Evolutionary conservation across 352 stramenopile genomes (phyloP).

Genomic region (Phytophthora hybrid): DNA sequence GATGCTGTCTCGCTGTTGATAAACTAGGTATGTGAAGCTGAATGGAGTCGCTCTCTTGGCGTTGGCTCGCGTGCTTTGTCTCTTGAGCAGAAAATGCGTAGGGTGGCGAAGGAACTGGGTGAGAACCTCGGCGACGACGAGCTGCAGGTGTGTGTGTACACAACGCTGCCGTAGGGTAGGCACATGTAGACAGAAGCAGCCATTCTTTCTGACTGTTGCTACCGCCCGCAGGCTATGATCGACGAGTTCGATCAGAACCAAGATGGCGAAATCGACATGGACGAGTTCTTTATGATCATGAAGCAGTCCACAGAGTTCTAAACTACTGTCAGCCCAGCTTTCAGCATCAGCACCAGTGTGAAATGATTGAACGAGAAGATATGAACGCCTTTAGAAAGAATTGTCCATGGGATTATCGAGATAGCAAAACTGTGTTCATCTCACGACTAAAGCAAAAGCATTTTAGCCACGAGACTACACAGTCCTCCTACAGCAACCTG

Average conservation of each 20-base stretch:
- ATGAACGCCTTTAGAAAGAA: conserved; percentile 31
- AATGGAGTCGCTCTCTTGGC: conserved; percentile 20
- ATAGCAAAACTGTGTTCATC: conserved; percentile 28
- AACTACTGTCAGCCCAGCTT: background rate
- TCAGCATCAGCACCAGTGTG: background rate
- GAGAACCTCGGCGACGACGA: conserved; percentile 94
- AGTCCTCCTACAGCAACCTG: conserved; percentile 28
- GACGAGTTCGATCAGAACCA: conserved; percentile 96
- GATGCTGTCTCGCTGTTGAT: conserved; percentile 17
- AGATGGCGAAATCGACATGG: conserved; percentile 91
- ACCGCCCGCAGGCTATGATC: conserved; percentile 89
- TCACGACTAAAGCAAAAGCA: conserved; percentile 1
- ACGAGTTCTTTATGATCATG: conserved; percentile 93
- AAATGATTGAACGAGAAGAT: conserved; percentile 5
- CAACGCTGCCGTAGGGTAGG: background rate
- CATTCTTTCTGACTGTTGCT: background rate
- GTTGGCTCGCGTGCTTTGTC: background rate
- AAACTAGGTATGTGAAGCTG: conserved; percentile 25
- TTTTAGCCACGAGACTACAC: conserved; percentile 19
- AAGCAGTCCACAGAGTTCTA: conserved; percentile 87
- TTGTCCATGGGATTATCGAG: conserved; percentile 50
- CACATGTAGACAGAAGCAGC: background rate
- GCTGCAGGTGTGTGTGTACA: conserved; percentile 57
- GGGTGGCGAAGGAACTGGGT: conserved; percentile 92
- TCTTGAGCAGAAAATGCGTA: conserved; percentile 87